Conservation (phyloP, 164 flowering plant species). For the Vitis amurensis region DNA sequence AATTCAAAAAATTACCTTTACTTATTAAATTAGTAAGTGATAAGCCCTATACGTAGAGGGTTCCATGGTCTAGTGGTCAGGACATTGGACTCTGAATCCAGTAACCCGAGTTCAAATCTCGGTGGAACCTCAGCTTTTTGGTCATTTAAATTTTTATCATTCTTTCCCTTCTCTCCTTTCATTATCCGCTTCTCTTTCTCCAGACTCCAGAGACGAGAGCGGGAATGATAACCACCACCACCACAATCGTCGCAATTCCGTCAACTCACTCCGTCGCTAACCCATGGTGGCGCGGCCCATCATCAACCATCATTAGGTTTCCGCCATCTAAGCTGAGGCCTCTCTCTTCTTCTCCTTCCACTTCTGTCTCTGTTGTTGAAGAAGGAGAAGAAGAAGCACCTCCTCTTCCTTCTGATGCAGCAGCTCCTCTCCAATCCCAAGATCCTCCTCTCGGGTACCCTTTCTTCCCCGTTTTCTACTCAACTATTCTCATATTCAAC, state of each 20-base stretch:
- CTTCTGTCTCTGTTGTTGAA: conserved; percentile 26
- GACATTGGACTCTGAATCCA: conserved; percentile 76
- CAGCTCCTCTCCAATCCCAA: conserved; percentile 5
- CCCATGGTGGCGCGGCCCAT: conserved; percentile 9
- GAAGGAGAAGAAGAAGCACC: conserved; percentile 6
- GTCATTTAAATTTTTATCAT: too few species aligned
- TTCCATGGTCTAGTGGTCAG: conserved; percentile 67
- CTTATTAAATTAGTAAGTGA: too few species aligned
- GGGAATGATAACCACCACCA: conserved; percentile 10
- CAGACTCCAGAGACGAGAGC: neutral
- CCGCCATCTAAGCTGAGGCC: conserved; percentile 5
- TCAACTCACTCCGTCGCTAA: neutral
- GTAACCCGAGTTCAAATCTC: conserved; percentile 74
- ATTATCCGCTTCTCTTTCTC: too few species aligned
- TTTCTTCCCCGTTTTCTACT: neutral
- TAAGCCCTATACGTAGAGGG: neutral
- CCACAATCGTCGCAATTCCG: neutral
- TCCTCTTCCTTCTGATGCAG: conserved; percentile 11
- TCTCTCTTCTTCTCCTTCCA: conserved; percentile 24
- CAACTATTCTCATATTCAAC: neutral
- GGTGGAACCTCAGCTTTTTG: conserved; percentile 43
- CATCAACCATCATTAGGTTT: neutral
- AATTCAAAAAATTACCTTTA: too few species aligned
- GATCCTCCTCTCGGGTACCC: conserved; percentile 24
- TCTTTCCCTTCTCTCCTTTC: neutral